Conservation (phyloP, 2,329 filamentous ascomycete species). For the Pyrenochaeta sp. region DNA sequence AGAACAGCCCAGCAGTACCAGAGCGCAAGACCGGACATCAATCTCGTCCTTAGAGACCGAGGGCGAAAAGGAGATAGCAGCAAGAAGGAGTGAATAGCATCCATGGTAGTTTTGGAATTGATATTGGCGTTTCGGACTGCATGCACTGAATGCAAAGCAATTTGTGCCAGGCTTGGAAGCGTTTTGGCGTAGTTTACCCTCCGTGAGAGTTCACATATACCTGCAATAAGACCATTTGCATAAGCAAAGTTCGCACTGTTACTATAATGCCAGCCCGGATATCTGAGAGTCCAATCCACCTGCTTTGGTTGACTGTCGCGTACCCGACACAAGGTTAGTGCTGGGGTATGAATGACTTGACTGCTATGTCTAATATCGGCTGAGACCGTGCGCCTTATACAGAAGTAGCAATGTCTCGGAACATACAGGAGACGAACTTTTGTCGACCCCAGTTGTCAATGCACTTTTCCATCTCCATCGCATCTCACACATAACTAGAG, state of each 20-base stretch:
- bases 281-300: neutral
- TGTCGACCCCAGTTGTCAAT: neutral
- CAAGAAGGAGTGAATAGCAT: conserved; percentile 42
- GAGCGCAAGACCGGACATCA: conserved; percentile 41
- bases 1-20: conserved; percentile 36
- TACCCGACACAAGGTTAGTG: neutral
- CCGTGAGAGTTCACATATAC: neutral
- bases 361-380: neutral
- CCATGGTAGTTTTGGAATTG: conserved; percentile 1
- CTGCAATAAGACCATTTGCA: conserved; percentile 5
- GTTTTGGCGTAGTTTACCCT: conserved; percentile 15
- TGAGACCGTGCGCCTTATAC: neutral
- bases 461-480: neutral
- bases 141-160: conserved; percentile 8
- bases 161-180: conserved; percentile 12
- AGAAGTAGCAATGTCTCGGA: neutral
- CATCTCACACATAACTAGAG: neutral
- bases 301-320: too few species aligned
- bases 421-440: neutral
- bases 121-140: conserved; percentile 15
- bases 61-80: conserved; percentile 30
- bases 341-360: neutral
- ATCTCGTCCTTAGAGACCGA: conserved; percentile 40
- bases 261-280: neutral
- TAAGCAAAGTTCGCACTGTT: neutral